Percentiles rank a stretch among this genome's conserved stretches.
Evolutionary conservation across 225 moss, liverwort and hornwort genomes (phyloP).

Genomic region (Physcomitrellopsis africana): DNA sequence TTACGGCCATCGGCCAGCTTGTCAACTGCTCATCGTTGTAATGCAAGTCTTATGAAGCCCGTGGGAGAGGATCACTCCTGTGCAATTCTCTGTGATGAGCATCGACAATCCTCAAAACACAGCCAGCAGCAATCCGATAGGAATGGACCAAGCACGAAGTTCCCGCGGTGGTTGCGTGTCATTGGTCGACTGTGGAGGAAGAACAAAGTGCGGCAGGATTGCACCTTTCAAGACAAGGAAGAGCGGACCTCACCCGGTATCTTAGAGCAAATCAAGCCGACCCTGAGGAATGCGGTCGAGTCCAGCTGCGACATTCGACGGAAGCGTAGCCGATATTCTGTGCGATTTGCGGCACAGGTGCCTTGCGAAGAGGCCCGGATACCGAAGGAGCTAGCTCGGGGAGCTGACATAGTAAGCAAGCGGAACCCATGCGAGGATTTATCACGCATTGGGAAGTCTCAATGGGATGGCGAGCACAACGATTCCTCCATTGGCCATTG

Average conservation of each 20-base stretch:
- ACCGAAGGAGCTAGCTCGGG: neutral
- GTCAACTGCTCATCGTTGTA: too few species aligned
- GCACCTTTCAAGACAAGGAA: slow-evolving; percentile 24
- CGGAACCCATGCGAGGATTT: slow-evolving; percentile 36
- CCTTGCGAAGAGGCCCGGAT: neutral
- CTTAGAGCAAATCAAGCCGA: neutral
- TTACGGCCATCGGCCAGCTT: too few species aligned
- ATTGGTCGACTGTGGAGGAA: slow-evolving; percentile 30
- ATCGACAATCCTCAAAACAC: too few species aligned
- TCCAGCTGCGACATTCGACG: neutral
- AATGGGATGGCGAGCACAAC: neutral
- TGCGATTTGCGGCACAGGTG: too few species aligned
- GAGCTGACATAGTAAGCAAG: neutral
- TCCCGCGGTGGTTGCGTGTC: slow-evolving; percentile 44
- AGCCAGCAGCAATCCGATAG: too few species aligned
- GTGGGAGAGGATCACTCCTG: too few species aligned
- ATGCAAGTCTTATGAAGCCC: too few species aligned
- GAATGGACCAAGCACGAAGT: neutral
- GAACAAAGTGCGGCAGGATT: slow-evolving; percentile 34
- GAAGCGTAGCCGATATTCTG: too few species aligned
- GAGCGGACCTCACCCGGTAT: neutral
- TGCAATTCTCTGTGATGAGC: too few species aligned
- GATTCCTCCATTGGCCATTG: slow-evolving; percentile 8
- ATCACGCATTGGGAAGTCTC: slow-evolving; percentile 2
- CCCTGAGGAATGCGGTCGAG: neutral